Base-by-base conservation (phyloP, 2,329 filamentous ascomycete species). In the Cordyceps cateniannulata region DNA sequence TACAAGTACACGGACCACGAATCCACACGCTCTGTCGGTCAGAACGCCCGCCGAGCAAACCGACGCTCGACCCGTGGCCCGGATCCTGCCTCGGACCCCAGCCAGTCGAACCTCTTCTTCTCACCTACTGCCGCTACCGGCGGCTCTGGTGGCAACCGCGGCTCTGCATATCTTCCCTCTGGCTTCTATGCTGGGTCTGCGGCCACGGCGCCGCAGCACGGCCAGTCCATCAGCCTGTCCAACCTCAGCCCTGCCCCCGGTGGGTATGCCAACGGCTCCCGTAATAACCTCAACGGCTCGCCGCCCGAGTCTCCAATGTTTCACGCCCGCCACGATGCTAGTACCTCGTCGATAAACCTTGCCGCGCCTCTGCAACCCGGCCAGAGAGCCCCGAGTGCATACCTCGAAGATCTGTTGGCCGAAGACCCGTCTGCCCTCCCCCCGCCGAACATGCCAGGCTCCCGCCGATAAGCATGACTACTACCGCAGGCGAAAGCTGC, bases 391-490 rank as follows among this genome's bases (percentile, higher is more conserved):
- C 93, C 93, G 0, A 96, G 91, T 72, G 90, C 91, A 20, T 96
- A 92, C 71, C 79, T 98, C 44, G 93, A 98, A 62, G 92, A 97
- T 72, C 75, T 98, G 54, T 88, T 97, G 63, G 91, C 92, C 69
- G 90, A 89, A 64, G 87, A 92, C 69, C 78, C 80, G 6, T 76
- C 76, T 42, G 72, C 75, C 65, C 76, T 84, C 59, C 81, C 81
- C 12, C 77, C 80, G 16, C 69, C 69, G 48, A 66, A 75, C 4
- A 76, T 75, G 72, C 72, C 72, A 7, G 50, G 49, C 20, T 64
- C 62, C 48, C 62, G 65, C 60, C 66, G 66, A 55, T 66, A 65
- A 44, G 68, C 68, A 20, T 64, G 63, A 22, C 18, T 64, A 63
- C 63, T 69, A 69, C 40, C 29, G 40, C 12, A 18, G 24, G 49